Percentiles rank a stretch among this genome's conserved stretches.
These are phyloP conservation scores for Lachnum nothofagi DNA, from an alignment of 2,329 filamentous ascomycete species.

Conservation along the genomic window DNA sequence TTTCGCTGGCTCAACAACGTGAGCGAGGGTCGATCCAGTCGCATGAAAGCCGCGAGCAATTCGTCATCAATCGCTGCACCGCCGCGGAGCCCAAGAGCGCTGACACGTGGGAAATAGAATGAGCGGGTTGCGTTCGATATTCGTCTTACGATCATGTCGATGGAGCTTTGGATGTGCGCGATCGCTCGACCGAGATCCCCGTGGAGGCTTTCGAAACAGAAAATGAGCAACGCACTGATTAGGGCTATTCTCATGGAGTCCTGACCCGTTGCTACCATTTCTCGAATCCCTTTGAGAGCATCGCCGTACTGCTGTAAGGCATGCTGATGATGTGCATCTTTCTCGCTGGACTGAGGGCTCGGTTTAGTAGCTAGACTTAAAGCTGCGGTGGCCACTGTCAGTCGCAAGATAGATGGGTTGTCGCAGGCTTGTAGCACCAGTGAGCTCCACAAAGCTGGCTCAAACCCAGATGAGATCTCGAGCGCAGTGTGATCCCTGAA, in stretches of 20 bases:
- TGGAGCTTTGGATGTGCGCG: slow-evolving; percentile 15
- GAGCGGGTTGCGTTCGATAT: slow-evolving; percentile 2
- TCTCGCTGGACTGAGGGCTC: slow-evolving; percentile 3
- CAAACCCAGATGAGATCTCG: slow-evolving; percentile 17
- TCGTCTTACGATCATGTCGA: slow-evolving; percentile 18
- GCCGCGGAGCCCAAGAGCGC: slow-evolving; percentile 8
- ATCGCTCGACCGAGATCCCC: slow-evolving; percentile 18
- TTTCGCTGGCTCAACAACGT: slow-evolving; percentile 13
- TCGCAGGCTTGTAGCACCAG: slow-evolving; percentile 21
- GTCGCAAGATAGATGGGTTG: slow-evolving; percentile 17
- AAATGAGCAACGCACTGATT: slow-evolving; percentile 25
- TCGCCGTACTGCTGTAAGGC: slow-evolving; percentile 20
- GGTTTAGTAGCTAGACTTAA: slow-evolving; percentile 12
- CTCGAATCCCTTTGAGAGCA: slow-evolving; percentile 17
- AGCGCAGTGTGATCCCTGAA: slow-evolving; percentile 21
- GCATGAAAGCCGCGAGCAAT: slow-evolving; percentile 19
- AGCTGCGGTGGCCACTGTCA: slow-evolving; percentile 16
- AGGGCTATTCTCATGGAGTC: slow-evolving; percentile 19
- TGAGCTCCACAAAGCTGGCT: slow-evolving; percentile 16
- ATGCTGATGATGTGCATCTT: slow-evolving; percentile 16
- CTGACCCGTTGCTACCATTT: slow-evolving; percentile 10
- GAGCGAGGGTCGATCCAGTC: slow-evolving; percentile 15
- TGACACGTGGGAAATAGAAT: slow-evolving; percentile 10
- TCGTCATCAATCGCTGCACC: slow-evolving; percentile 16
- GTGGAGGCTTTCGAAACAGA: slow-evolving; percentile 25